Base-by-base conservation (phyloP, 2,329 filamentous ascomycete species). In the Fusarium tricinctum region DNA sequence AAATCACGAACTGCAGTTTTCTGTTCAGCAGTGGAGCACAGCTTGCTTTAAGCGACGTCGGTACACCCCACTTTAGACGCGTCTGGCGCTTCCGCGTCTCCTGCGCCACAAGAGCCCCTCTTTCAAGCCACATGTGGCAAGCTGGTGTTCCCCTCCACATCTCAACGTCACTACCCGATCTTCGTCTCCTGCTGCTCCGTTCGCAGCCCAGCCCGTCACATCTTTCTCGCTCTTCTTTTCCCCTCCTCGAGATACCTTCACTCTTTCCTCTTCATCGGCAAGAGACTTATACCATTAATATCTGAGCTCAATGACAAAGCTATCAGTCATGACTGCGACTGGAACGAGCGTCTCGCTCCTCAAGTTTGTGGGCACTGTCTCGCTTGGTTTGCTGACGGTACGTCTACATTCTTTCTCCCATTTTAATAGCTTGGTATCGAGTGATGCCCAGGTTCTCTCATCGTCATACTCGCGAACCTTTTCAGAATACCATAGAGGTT, bases 331-430 rank as follows among this genome's bases (percentile, higher is more conserved):
- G 88, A 85, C 88, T 73, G 88, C 86, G 73, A 89, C 85, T 74
- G 88, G 89, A 74, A 89, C 85, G 75, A 88, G 89, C 76, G 85
- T 97, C 76, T 90, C 92, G 57, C 82, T 91, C 79, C 89, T 92
- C 82, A 97, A 98, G 83, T 97, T 97, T 79, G 91, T 97, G 72
- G 95, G 95, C 76, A 97, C 93, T 51, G 88, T 97, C 71, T 95
- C 92, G 74, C 86, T 97, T 59, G 95, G 95, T 68, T 86, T 97
- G 58, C 82, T 97, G 79, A 97, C 94, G 62, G 94, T 97, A 87
- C 75, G 91, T 84, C 46, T 35, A 57, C 17, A 28, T 35, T 43
- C 32, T 22, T 33, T 23, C 39, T 59, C 54, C 23, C 22, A 47
- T 43, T n/a, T 19, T 33, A 32, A 20, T 14, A 43, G 32, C 47